phyloP scores from a whole-genome alignment of 257 asterid genomes.

The Buddleja alternifolia region DNA sequence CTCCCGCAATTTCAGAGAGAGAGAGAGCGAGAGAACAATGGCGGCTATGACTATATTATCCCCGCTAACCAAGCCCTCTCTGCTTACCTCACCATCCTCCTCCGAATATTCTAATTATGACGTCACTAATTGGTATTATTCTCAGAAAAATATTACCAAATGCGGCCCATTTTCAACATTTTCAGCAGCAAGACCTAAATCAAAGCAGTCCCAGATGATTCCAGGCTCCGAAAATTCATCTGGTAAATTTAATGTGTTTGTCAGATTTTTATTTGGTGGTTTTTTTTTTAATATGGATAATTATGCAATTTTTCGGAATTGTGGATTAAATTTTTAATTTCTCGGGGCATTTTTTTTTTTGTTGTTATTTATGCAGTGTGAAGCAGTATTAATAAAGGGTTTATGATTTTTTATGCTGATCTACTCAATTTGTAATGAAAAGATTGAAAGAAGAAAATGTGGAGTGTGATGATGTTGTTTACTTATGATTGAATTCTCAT shows the following conservation, averaged over 20 bases:
- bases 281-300: not conserved
- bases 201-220: slow-evolving; percentile 39
- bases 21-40: slow-evolving; percentile 50
- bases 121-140: slow-evolving; percentile 20
- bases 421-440: not conserved
- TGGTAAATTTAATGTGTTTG: slow-evolving; percentile 36
- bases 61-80: slow-evolving; percentile 44
- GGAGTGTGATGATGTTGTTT: not conserved
- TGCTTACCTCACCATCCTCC: slow-evolving; percentile 39
- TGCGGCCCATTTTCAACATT: slow-evolving; percentile 32
- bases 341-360: not conserved
- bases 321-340: not conserved
- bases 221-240: slow-evolving; percentile 42
- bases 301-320: not conserved
- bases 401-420: not conserved
- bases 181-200: slow-evolving; percentile 16
- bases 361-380: not conserved
- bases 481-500: not conserved
- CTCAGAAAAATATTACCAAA: slow-evolving; percentile 23
- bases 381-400: not conserved
- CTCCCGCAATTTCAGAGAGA: slow-evolving; percentile 34
- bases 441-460: not conserved
- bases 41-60: slow-evolving; percentile 64
- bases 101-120: slow-evolving; percentile 32
- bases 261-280: slow-evolving; percentile 8